Conservation (phyloP, 768 basidiomycete species). For the Grammothele lineata region DNA sequence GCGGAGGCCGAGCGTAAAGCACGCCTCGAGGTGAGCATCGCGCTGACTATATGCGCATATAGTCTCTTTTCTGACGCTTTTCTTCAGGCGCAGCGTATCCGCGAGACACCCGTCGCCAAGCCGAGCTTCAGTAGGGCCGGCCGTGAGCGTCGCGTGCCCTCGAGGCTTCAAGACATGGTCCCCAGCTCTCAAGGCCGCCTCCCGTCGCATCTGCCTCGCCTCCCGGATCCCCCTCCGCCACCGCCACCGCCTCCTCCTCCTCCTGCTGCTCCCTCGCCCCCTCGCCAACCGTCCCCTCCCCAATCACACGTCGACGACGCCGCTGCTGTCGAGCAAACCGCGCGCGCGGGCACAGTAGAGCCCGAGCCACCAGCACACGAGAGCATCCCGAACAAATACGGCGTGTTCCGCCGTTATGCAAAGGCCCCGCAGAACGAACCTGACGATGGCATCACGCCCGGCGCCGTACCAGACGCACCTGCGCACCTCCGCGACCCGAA, state of each 20-base stretch:
- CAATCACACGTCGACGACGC: not conserved
- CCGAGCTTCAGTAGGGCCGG: not conserved
- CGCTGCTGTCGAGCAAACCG: not conserved
- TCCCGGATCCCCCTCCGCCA: too few relatives aligned
- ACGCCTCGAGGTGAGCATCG: too few relatives aligned
- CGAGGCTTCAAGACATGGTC: not conserved
- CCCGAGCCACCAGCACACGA: not conserved
- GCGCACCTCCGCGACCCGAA: not conserved
- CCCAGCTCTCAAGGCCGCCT: not conserved
- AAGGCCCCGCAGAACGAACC: not conserved
- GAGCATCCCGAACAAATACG: conserved; percentile 2
- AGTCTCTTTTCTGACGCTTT: too few relatives aligned
- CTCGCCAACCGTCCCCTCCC: not conserved
- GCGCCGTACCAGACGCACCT: not conserved
- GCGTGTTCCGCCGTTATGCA: conserved; percentile 4
- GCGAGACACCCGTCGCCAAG: too few relatives aligned
- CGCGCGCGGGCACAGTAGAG: not conserved
- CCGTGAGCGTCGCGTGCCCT: not conserved
- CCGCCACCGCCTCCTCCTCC: too few relatives aligned
- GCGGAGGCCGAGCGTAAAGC: too few relatives aligned
- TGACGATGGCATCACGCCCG: not conserved
- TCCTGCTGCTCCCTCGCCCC: too few relatives aligned
- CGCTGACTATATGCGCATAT: too few relatives aligned
- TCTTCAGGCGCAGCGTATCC: too few relatives aligned
- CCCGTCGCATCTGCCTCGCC: not conserved